Percentiles rank a stretch among this genome's conserved stretches.
Conservation (phyloP, 768 basidiomycete species). For the Lenzites betulinus region DNA sequence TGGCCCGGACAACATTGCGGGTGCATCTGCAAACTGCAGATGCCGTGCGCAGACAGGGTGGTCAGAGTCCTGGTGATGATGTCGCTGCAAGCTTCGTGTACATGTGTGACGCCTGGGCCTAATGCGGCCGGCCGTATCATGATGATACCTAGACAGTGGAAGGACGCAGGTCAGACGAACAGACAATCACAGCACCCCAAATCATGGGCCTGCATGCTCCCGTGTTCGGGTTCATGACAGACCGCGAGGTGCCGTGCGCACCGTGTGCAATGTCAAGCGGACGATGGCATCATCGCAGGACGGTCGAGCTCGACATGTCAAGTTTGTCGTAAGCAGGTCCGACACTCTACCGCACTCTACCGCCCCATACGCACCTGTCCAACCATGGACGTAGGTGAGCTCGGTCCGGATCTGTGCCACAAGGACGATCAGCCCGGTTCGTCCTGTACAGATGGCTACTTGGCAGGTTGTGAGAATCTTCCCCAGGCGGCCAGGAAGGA, state of each 20-base stretch:
- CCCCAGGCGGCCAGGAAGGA: background rate
- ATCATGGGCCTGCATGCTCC: slow-evolving; percentile 1
- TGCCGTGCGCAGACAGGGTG: background rate
- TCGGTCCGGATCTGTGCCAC: slow-evolving; percentile 4
- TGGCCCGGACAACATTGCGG: too few species aligned
- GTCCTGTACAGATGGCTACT: slow-evolving; percentile 1
- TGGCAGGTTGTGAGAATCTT: background rate
- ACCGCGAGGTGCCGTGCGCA: slow-evolving; percentile 1
- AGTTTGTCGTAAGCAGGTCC: background rate
- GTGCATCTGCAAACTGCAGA: background rate
- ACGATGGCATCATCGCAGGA: background rate
- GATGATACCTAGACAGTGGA: slow-evolving; percentile 8
- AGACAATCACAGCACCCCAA: slow-evolving; percentile 11
- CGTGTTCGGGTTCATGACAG: background rate
- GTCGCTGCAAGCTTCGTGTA: background rate
- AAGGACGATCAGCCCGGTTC: slow-evolving; percentile 15
- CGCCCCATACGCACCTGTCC: too few species aligned
- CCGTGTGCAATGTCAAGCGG: background rate
- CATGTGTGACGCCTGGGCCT: background rate
- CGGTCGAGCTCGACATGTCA: background rate
- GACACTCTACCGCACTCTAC: too few species aligned
- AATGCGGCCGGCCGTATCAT: slow-evolving; percentile 17
- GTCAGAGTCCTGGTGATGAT: slow-evolving; percentile 6
- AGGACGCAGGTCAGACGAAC: slow-evolving; percentile 8
- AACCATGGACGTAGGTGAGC: background rate